Evolutionary conservation across 306 rosid genomes (phyloP).

Genomic region (Quillaja saponaria): DNA sequence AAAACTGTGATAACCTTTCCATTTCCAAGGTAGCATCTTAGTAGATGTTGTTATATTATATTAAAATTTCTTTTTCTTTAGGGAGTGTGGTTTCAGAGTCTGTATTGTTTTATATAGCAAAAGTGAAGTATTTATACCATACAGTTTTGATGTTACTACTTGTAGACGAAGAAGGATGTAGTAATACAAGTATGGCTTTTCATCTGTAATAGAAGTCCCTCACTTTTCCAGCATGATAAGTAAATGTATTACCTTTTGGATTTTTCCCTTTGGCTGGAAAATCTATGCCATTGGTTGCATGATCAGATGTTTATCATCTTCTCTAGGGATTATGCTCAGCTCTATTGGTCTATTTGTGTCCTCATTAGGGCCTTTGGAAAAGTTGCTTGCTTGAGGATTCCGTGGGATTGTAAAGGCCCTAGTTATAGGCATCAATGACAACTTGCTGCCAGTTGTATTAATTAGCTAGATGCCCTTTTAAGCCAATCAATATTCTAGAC

Average conservation of each 20-base stretch:
- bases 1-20: constrained; percentile 9
- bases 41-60: constrained; percentile 16
- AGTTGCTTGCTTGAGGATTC: no score
- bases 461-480: no score
- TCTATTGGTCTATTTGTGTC: no score
- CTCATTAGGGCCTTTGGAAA: no score
- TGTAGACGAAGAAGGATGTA: constrained; percentile 22
- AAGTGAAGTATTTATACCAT: neutral
- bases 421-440: no score
- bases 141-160: constrained; percentile 13
- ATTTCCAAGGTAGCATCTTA: constrained; percentile 4
- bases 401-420: no score
- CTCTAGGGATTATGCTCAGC: neutral
- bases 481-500: no score
- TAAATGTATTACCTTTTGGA: constrained; percentile 1
- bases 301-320: constrained; percentile 10
- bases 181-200: constrained; percentile 2
- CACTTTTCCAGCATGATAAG: constrained; percentile 20
- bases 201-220: constrained; percentile 1
- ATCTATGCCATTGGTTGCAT: constrained; percentile 6
- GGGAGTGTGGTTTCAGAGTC: no score
- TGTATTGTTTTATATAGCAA: no score
- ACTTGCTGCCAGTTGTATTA: no score
- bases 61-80: no score
- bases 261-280: constrained; percentile 12